Conservation (phyloP, 1,139 yeast species). For the Hansenula sp. region DNA sequence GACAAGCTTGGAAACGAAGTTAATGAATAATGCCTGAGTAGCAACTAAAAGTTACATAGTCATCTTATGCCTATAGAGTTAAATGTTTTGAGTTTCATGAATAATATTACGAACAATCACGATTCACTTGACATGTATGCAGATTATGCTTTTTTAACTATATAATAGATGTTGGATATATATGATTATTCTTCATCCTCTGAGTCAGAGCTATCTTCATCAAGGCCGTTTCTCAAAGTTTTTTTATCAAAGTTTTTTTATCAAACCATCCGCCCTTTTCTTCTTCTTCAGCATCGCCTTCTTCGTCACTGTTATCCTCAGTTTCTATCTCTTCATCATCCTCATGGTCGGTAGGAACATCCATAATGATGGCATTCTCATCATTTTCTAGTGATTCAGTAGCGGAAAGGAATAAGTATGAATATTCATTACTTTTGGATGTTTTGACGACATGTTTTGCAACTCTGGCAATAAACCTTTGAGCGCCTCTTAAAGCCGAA, state of each 20-base stretch:
- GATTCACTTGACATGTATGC: too few species aligned
- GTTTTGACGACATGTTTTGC: constrained; percentile 69
- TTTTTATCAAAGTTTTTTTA: constrained; percentile 22
- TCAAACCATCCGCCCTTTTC: constrained; percentile 25
- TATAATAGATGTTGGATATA: constrained; percentile 1
- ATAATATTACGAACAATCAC: too few species aligned
- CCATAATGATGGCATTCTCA: constrained; percentile 16
- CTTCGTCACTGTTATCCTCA: constrained; percentile 16
- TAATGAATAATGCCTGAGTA: too few species aligned
- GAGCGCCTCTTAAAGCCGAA: constrained; percentile 66
- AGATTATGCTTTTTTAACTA: too few species aligned
- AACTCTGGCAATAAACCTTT: constrained; percentile 67
- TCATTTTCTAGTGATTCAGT: constrained; percentile 21
- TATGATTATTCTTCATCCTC: constrained; percentile 14
- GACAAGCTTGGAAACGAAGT: too few species aligned
- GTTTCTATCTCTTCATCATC: constrained; percentile 26
- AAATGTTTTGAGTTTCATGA: too few species aligned
- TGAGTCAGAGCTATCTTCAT: constrained; percentile 14
- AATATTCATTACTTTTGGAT: constrained; percentile 52
- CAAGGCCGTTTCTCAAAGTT: constrained; percentile 12
- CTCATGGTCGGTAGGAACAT: constrained; percentile 12
- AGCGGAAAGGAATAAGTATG: constrained; percentile 39
- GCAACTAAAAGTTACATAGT: too few species aligned
- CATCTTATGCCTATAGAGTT: too few species aligned
- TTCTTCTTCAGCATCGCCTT: constrained; percentile 18